A percentile compares a stretch with the other conserved stretches of the same genome.
Conservation (phyloP, 208 protist genomes). For the Acanthamoeba royreba region DNA sequence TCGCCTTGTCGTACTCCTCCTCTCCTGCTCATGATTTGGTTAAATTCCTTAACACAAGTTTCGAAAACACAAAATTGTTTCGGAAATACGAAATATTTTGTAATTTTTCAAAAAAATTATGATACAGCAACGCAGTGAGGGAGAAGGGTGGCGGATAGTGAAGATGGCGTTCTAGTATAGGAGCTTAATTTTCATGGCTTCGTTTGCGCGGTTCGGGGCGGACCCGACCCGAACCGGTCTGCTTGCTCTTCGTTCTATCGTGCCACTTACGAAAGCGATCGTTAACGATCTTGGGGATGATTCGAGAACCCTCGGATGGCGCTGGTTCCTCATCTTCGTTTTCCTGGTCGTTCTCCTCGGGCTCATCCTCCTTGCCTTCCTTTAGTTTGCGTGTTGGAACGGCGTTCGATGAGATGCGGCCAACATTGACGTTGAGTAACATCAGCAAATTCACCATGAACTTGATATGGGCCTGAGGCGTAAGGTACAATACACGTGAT, state of each 20-base stretch:
- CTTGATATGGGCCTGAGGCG: slow-evolving; percentile 17
- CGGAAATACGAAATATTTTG: no score
- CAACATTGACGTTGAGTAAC: slow-evolving; percentile 16
- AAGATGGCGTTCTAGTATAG: no score
- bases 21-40: no score
- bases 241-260: background rate
- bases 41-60: no score
- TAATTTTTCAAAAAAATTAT: no score
- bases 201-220: background rate
- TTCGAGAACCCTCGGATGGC: background rate
- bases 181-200: background rate
- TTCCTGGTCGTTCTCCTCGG: no score
- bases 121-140: no score
- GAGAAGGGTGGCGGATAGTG: no score
- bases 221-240: background rate
- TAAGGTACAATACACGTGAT: no score
- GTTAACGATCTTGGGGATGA: background rate
- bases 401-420: background rate
- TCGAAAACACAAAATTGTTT: no score
- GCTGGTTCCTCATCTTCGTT: background rate
- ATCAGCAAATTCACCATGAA: slow-evolving; percentile 38
- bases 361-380: no score
- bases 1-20: no score
- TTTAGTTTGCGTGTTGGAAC: background rate
- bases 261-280: background rate